Conservation (phyloP, 441 rosid species). For the Cnidoscolus chayamansa region DNA sequence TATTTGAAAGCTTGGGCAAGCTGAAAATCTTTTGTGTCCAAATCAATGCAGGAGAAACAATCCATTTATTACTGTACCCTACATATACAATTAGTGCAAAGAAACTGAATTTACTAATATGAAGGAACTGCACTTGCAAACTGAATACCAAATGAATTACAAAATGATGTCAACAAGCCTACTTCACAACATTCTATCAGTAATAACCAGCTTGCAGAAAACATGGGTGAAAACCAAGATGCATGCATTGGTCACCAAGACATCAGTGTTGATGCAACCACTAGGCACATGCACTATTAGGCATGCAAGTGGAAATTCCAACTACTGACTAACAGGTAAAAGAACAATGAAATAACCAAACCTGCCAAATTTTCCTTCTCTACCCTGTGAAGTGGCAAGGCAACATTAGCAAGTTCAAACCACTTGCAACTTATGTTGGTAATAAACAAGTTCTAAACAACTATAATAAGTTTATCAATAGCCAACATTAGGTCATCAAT, state of each 20-base stretch:
- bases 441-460: background rate
- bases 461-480: too few relatives aligned
- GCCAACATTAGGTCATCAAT: too few relatives aligned
- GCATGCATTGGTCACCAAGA: background rate
- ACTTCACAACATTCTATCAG: background rate
- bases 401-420: background rate
- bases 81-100: background rate
- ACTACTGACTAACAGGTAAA: background rate
- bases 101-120: background rate
- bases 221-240: background rate
- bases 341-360: background rate
- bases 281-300: background rate
- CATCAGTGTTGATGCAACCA: background rate
- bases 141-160: background rate
- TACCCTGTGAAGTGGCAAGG: background rate
- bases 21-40: background rate
- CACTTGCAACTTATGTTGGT: background rate
- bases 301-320: background rate
- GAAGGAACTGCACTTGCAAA: background rate
- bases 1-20: conserved; percentile 3
- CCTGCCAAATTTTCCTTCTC: background rate
- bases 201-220: too few relatives aligned
- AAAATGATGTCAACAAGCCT: background rate
- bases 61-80: background rate
- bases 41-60: background rate